Evolutionary conservation across 2,329 filamentous ascomycete genomes (phyloP), one percentile per base, ranked within the genome.

Genomic region (Paecilomyces formosus): DNA sequence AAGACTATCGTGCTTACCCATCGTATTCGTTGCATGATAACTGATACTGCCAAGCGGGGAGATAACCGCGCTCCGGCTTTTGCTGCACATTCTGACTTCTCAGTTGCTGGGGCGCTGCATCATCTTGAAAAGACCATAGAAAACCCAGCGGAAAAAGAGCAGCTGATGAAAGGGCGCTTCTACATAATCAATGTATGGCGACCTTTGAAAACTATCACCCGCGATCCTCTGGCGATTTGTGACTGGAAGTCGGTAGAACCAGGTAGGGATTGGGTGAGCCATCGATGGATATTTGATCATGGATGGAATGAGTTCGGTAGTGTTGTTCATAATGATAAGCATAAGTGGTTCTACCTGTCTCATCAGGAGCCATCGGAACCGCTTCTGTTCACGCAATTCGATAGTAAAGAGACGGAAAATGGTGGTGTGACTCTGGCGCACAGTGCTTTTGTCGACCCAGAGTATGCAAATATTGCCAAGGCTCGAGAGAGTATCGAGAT

Each of bases 1-100:
- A 78, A 79, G 22, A 70, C 85, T 63, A 79, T 83, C 74, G 84
- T 86, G 67, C 87, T 87, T 66, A 82, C 85, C 72, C 83, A 86
- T 71, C 85, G 82, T 5, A 82, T 87, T 64, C 79, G 79, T n/a
- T 78, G 79, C 53, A 67, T 70, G 31, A 63, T 68, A 3, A 64
- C 60, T 35, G 74, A 78, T 52, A 61, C 61, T 13, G 60, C 59
- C 53, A 35, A 58, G 28, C 54, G 62, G n/a, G 60, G 60, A 8
- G 56, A 62, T 52, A 61, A 61, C 28, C 57, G 63, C 49, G 59
- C 61, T 3, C 61, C 65, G 7, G 61, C 64, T 21, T 60, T 65
- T 57, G 61, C 56, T 18, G 60, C 62, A n/a, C 64, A 67, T 58
- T 65, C 63, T 30, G 63, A 65, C 50, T 62, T 64, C 56, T 62